phyloP scores from a whole-genome alignment of 2,329 filamentous ascomycete genomes.

The Neurospora sp. region DNA sequence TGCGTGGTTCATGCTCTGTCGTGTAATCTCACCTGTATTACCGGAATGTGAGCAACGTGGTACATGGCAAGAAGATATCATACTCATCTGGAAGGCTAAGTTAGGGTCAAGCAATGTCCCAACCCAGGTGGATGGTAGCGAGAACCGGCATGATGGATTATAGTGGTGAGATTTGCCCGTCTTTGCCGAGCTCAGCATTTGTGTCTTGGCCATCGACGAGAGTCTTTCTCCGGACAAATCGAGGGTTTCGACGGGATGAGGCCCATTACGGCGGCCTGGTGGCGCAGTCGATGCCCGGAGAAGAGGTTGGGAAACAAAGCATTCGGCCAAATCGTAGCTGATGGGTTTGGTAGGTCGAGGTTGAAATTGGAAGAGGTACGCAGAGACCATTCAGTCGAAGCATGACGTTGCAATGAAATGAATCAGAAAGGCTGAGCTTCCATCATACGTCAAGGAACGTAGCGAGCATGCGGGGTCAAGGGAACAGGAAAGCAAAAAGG shows the following conservation, averaged over 20 bases:
- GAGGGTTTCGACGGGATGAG: neutral
- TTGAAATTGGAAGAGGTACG: neutral
- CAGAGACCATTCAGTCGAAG: neutral
- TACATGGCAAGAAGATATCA: neutral
- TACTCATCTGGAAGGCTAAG: neutral
- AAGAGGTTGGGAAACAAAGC: neutral
- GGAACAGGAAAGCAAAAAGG: neutral
- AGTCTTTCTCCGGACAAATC: neutral
- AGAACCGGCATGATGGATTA: neutral
- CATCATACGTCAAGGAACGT: neutral
- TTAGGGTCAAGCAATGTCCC: neutral
- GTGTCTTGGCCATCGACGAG: neutral
- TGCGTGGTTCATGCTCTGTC: conserved; percentile 8
- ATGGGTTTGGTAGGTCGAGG: neutral
- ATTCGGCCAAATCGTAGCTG: neutral
- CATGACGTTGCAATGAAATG: neutral
- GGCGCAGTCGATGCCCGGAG: neutral
- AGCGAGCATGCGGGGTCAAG: neutral
- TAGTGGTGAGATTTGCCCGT: neutral
- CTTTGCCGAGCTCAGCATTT: neutral
- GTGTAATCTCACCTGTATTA: conserved; percentile 10
- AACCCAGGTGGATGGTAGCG: neutral
- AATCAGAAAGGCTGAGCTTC: neutral
- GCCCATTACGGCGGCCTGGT: neutral
- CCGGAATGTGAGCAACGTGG: conserved; percentile 2